Percentiles rank a stretch among this genome's conserved stretches.
phyloP scores from a whole-genome alignment of 192 early-diverging fungal genomes.

The Coemansia sp. region DNA sequence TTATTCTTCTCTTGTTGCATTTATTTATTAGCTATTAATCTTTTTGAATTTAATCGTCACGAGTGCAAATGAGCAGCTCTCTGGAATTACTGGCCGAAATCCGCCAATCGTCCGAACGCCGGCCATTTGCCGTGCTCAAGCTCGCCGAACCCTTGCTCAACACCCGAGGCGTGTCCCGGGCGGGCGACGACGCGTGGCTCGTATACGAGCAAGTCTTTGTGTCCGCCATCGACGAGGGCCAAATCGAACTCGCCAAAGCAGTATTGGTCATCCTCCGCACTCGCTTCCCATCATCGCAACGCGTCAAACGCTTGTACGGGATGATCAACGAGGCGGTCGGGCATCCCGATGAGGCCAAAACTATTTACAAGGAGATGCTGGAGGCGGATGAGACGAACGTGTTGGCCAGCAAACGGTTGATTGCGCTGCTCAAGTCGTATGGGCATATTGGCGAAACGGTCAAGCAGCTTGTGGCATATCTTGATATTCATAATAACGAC shows the following conservation, averaged over 20 bases:
- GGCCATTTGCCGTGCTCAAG: constrained; percentile 42
- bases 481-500: constrained; percentile 85
- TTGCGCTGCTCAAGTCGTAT: constrained; percentile 70
- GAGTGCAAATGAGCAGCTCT: constrained; percentile 25
- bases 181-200: constrained; percentile 56
- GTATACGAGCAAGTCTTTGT: constrained; percentile 81
- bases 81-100: constrained; percentile 38
- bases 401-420: constrained; percentile 71
- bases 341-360: constrained; percentile 64
- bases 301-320: constrained; percentile 72
- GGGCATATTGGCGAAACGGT: constrained; percentile 72
- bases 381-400: constrained; percentile 77
- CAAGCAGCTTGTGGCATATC: constrained; percentile 64
- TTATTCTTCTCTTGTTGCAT: too few species aligned
- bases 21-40: too few species aligned
- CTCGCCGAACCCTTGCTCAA: constrained; percentile 42
- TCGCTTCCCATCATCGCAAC: constrained; percentile 67
- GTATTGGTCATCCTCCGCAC: constrained; percentile 62
- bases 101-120: constrained; percentile 51
- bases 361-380: constrained; percentile 74
- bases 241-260: constrained; percentile 62
- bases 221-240: constrained; percentile 76
- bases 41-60: too few species aligned
- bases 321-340: constrained; percentile 79
- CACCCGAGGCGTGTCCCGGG: constrained; percentile 13